Base-by-base conservation (phyloP, 331 rosid genomes). In the Rosa hybrid region DNA sequence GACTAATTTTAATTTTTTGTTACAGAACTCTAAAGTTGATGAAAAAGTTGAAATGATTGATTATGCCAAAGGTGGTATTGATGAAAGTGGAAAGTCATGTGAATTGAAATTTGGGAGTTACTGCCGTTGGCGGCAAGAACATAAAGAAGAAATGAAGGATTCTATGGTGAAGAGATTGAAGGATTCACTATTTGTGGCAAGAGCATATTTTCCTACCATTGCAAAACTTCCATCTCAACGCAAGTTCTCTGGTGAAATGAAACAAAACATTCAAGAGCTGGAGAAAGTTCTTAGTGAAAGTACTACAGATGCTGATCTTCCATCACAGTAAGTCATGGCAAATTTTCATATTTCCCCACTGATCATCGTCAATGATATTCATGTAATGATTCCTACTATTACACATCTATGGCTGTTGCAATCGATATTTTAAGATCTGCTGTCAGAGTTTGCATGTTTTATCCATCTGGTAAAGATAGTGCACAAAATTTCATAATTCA, bases 201-300 rank as follows among this genome's bases (percentile, higher is more conserved):
- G 99, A 87, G 86, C 99, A 69, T 95, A 93, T 86, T 95, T 86
- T 87, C 99, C 99, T 81, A 95, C 89, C 78, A 88, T 95, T 25
- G 98, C 99, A 48, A 95, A 95, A 87, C 93, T 95, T 74, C 92
- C 89, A 75, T 73, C 88, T 65, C 97, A 91, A 65, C 92, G 90
- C 81, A 86, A 88, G 86, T 85, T 95, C 86, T 86, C 98, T 80
- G 90, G 88, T 56, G 90, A 92, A 81, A 20, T 95, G 89, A 95
- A 79, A 81, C 98, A 89, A 88, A 93, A 85, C 80, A 95, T 95
- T 81, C 99, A 95, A 85, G 99, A 95, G 73, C 83, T 95, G 87
- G 99, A 95, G 91, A 92, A 86, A 59, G 86, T 95, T 79, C 89
- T 95, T 59, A 95, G 99, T 90, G 99, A 95, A 88, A 82, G 92